phyloP scores from a whole-genome alignment of 78 protist genomes.

The Dictyostelium brefeldianum region DNA sequence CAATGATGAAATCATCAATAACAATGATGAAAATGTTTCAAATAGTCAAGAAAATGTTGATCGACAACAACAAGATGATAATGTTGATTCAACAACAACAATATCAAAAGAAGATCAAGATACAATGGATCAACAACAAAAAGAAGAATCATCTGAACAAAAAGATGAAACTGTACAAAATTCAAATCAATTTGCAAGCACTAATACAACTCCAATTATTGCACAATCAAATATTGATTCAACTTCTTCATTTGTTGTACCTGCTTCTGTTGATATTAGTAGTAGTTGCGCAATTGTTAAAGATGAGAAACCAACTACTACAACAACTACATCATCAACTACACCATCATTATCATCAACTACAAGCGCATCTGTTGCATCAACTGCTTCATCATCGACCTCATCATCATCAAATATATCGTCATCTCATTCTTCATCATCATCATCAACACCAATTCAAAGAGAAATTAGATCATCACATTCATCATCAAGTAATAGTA shows the following conservation, averaged over 20 bases:
- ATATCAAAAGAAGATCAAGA: not conserved
- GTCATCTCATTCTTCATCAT: not conserved
- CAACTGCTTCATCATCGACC: not conserved
- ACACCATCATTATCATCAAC: not conserved
- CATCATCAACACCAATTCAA: not conserved
- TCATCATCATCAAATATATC: not conserved
- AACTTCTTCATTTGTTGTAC: not conserved
- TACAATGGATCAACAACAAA: not conserved
- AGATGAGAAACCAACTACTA: not conserved
- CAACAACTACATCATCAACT: not conserved
- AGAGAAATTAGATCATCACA: not conserved
- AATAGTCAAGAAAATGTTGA: not conserved
- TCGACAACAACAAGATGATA: not conserved
- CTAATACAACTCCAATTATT: slow-evolving; percentile 8
- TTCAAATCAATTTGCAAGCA: not conserved
- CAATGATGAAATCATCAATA: not conserved
- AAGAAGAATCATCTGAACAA: too few relatives aligned
- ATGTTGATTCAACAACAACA: not conserved
- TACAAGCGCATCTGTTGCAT: not conserved
- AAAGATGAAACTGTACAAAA: not conserved
- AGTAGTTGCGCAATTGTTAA: not conserved
- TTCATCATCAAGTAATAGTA: not conserved
- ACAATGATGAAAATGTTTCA: not conserved
- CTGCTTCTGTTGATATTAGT: not conserved
- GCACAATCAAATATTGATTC: slow-evolving; percentile 13